A percentile compares a stretch with the other conserved stretches of the same genome.
Evolutionary conservation across 1,139 yeast species (phyloP).

Genomic region (Saccharomycopsis phalli): DNA sequence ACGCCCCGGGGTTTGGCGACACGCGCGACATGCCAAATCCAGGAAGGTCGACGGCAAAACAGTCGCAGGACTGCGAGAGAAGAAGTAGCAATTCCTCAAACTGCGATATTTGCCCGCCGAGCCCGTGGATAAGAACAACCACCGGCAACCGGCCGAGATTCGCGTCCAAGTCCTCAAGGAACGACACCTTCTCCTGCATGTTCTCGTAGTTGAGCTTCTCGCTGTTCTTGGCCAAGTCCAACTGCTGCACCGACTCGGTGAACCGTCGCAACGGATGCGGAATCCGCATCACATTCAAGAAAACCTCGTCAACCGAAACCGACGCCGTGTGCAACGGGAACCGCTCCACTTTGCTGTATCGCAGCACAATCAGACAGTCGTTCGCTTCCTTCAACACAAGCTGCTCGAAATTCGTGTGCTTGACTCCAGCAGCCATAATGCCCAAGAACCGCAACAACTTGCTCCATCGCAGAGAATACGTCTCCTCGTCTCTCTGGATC

Average conservation of each 20-base stretch:
- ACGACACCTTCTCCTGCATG: slow-evolving; percentile 22
- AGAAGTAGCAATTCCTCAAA: slow-evolving; percentile 59
- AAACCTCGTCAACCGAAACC: slow-evolving; percentile 30
- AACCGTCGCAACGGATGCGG: slow-evolving; percentile 47
- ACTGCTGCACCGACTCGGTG: slow-evolving; percentile 33
- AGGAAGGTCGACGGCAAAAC: slow-evolving; percentile 60
- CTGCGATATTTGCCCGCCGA: slow-evolving; percentile 72
- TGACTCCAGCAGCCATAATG: slow-evolving; percentile 1
- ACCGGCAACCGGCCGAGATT: slow-evolving; percentile 39
- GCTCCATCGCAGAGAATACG: slow-evolving; percentile 8
- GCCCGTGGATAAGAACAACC: slow-evolving; percentile 57
- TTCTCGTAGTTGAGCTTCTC: slow-evolving; percentile 16
- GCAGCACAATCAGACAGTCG: slow-evolving; percentile 47
- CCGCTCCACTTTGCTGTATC: slow-evolving; percentile 34
- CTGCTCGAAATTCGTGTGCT: slow-evolving; percentile 29
- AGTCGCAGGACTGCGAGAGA: slow-evolving; percentile 57
- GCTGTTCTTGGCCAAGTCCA: slow-evolving; percentile 23
- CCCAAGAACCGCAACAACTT: slow-evolving; percentile 5
- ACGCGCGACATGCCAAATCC: slow-evolving; percentile 52
- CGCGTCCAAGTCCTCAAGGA: slow-evolving; percentile 31
- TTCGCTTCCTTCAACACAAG: slow-evolving; percentile 40
- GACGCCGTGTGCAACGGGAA: slow-evolving; percentile 27
- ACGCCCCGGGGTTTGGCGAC: slow-evolving; percentile 21
- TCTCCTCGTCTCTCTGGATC: slow-evolving; percentile 15
- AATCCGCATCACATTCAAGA: slow-evolving; percentile 38